Evolutionary conservation across 345 rosid species (phyloP).

Genomic region (Camelina neglecta): DNA sequence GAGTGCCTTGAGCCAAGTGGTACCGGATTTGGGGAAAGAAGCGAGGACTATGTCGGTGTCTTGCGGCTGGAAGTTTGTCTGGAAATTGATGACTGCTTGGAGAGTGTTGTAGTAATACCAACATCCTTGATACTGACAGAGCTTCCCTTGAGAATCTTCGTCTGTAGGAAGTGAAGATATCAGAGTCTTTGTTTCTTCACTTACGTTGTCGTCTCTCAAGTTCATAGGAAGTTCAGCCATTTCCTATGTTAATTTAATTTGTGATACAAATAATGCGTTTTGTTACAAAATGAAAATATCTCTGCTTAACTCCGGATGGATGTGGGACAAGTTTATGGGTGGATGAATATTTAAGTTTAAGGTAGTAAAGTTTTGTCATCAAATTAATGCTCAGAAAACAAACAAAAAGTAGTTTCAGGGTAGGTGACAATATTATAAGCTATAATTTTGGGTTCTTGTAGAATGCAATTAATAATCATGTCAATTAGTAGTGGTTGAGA

Average conservation of each 20-base stretch:
- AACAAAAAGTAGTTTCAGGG: neutral
- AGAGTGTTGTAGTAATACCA: conserved; percentile 43
- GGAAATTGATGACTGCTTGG: conserved; percentile 47
- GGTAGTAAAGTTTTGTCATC: neutral
- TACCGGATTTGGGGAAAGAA: conserved; percentile 39
- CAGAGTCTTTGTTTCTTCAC: conserved; percentile 43
- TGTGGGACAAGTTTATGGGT: neutral
- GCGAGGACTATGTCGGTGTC: conserved; percentile 31
- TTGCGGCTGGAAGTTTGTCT: conserved; percentile 46
- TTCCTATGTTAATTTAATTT: neutral
- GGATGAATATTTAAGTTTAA: neutral
- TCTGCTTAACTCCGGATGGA: neutral
- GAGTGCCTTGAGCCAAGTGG: conserved; percentile 50
- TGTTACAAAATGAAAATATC: neutral
- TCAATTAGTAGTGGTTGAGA: neutral
- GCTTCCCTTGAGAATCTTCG: conserved; percentile 37
- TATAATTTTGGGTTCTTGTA: neutral
- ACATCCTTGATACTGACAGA: conserved; percentile 57
- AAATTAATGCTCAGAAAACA: too few species aligned
- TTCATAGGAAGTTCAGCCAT: conserved; percentile 27
- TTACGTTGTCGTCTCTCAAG: conserved; percentile 41
- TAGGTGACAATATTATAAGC: neutral
- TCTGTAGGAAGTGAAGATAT: conserved; percentile 44
- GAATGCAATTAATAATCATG: neutral
- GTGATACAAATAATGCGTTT: neutral